Evolutionary conservation across 352 stramenopile species (phyloP), one percentile per base, ranked within the genome.

Genomic region (Globisporangium carolinianum): DNA sequence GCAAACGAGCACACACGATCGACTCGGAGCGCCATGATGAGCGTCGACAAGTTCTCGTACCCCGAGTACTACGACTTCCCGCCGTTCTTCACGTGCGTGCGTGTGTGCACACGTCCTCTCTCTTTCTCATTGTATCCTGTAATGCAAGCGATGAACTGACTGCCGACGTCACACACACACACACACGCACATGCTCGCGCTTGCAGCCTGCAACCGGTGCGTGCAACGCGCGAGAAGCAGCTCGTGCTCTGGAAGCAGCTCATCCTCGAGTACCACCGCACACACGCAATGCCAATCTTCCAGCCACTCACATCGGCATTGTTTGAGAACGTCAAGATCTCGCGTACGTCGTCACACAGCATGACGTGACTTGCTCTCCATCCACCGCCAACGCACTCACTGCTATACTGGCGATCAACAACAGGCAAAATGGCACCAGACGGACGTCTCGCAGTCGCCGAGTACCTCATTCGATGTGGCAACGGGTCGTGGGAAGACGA

Each of bases 41-140:
- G 77, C 53, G 78, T 80, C 53, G 78, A 91, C 65, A 84, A 86
- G 57, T 94, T 91, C 66, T 71, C 74, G 54, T 94, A 91, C 67
- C 84, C 84, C 4, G 84, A 94, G 62, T 91, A 91, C 67, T 91
- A 91, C 72, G 73, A 91, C 64, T 94, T 94, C 56, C 84, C 84
- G 36, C 84, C 84, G 15, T 94, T 94, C 62, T 94, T 92, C 69
- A 94, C 84, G 76, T 87, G 60, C 61, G 69, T 75, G 24, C 24
- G 24, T 32, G 24, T 2, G 24, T 32, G 24, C 24, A n/a, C 18
- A 7, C 12, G 6, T 5, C 3, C 0, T 51, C 24, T 39, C 10
- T 36, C 11, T 47, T 1, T 37, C 24, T 35, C 5, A 15, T 6
- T 39, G 0, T 24, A 24, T 24, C 5, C 6, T 24, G 18, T 35